Evolutionary conservation across 176 grass and related monocot genomes (phyloP).

Genomic region (Oryza longistaminata): DNA sequence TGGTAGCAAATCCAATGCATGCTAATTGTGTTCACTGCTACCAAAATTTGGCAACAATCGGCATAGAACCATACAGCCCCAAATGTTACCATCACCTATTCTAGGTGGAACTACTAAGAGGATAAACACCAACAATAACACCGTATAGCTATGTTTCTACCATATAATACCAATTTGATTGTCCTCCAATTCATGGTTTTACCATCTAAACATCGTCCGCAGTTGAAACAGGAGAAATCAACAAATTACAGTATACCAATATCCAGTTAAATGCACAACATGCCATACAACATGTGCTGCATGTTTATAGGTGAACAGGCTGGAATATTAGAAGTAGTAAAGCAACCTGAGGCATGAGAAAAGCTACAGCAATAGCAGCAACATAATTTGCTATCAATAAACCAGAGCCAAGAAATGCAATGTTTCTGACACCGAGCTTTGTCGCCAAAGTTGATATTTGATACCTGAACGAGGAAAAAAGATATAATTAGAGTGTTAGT

Average conservation of each 20-base stretch:
- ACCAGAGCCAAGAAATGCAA: conserved; percentile 88
- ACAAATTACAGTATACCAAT: background rate
- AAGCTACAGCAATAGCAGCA: conserved; percentile 75
- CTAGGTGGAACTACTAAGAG: background rate
- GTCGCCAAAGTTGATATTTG: conserved; percentile 97
- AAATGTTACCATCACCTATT: background rate
- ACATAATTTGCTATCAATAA: conserved; percentile 88
- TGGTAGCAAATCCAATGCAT: background rate
- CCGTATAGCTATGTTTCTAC: background rate
- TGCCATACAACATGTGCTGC: background rate
- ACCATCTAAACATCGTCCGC: background rate
- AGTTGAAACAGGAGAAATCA: conserved; percentile 12
- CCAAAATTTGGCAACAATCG: background rate
- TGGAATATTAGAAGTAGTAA: conserved; percentile 4
- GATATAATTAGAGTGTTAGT: background rate
- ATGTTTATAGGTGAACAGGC: conserved; percentile 6
- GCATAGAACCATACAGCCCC: background rate
- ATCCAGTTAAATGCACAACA: background rate
- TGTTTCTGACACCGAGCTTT: conserved; percentile 99
- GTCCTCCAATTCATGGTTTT: background rate
- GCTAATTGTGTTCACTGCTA: background rate
- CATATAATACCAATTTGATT: background rate
- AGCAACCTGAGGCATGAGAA: conserved; percentile 83
- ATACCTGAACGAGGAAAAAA: conserved; percentile 43
- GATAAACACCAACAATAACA: background rate